These are phyloP conservation scores for Fraxinus sp. DNA, from an alignment of 305 asterid genomes.

Conservation along the genomic window DNA sequence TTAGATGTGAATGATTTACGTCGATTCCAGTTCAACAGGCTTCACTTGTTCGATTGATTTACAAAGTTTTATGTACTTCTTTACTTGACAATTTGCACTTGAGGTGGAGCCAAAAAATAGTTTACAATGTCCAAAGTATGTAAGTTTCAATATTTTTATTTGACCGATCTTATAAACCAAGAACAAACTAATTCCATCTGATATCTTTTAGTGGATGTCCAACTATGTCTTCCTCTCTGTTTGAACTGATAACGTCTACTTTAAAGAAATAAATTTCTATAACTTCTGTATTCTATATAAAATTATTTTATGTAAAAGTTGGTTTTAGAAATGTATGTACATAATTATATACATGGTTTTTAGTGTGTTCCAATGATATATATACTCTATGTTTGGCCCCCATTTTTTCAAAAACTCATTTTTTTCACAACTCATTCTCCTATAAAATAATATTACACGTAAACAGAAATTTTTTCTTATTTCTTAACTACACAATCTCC, in stretches of 20 bases:
- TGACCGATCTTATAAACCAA: background rate
- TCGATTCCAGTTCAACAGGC: background rate
- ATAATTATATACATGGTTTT: background rate
- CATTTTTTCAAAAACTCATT: too few species aligned
- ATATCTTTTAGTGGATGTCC: background rate
- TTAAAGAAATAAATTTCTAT: background rate
- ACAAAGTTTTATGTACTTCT: background rate
- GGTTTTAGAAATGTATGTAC: background rate
- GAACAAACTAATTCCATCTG: background rate
- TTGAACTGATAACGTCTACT: background rate
- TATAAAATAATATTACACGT: too few species aligned
- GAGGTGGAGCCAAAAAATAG: background rate
- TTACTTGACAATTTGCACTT: background rate
- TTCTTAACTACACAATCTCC: too few species aligned
- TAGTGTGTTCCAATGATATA: background rate
- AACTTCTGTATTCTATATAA: background rate
- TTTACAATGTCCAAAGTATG: background rate
- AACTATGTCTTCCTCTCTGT: background rate
- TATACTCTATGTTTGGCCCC: too few species aligned
- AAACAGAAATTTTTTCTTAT: too few species aligned
- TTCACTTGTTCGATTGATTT: background rate
- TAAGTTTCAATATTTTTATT: background rate
- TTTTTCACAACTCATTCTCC: too few species aligned
- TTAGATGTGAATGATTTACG: background rate
- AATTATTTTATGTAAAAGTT: background rate